Percentiles rank a stretch among this genome's conserved stretches.
Conservation (phyloP, 2,329 filamentous ascomycete species). For the Verticillium tricorpus region DNA sequence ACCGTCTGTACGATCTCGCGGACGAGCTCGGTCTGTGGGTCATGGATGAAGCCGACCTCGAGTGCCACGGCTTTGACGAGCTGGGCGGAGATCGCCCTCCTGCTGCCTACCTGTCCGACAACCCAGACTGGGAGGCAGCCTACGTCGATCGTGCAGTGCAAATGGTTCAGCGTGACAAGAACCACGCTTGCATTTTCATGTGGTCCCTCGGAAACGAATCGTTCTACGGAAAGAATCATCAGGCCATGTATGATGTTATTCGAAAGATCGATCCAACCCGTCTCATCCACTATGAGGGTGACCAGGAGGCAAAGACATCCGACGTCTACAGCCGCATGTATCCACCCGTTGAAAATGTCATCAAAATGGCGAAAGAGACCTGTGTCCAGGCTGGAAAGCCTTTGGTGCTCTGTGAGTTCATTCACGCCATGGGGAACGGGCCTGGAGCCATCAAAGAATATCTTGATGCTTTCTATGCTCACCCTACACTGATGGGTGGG, state of each 20-base stretch:
- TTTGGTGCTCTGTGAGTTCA: constrained; percentile 51
- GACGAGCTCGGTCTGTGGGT: constrained; percentile 62
- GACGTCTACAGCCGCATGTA: constrained; percentile 68
- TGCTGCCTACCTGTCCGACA: constrained; percentile 53
- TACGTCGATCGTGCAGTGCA: constrained; percentile 64
- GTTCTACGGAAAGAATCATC: constrained; percentile 64
- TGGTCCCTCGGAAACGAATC: constrained; percentile 72
- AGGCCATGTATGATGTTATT: constrained; percentile 61
- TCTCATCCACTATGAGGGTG: constrained; percentile 62
- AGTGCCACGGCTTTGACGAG: constrained; percentile 47
- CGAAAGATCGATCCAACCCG: constrained; percentile 51
- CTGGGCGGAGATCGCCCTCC: constrained; percentile 15
- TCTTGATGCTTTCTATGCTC: constrained; percentile 58
- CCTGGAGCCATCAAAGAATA: constrained; percentile 65
- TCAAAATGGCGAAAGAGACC: constrained; percentile 32
- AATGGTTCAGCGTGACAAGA: constrained; percentile 53
- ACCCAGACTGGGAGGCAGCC: constrained; percentile 55
- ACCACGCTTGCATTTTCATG: constrained; percentile 62
- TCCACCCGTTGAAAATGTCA: constrained; percentile 39
- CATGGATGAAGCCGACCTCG: constrained; percentile 52
- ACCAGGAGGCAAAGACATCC: constrained; percentile 50
- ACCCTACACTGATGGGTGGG: constrained; percentile 49
- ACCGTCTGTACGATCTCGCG: constrained; percentile 53
- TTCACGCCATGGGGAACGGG: constrained; percentile 67
- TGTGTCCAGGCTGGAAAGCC: constrained; percentile 43